phyloP scores from a whole-genome alignment of 2,329 filamentous ascomycete genomes.

The Cladophialophora chaetospira region DNA sequence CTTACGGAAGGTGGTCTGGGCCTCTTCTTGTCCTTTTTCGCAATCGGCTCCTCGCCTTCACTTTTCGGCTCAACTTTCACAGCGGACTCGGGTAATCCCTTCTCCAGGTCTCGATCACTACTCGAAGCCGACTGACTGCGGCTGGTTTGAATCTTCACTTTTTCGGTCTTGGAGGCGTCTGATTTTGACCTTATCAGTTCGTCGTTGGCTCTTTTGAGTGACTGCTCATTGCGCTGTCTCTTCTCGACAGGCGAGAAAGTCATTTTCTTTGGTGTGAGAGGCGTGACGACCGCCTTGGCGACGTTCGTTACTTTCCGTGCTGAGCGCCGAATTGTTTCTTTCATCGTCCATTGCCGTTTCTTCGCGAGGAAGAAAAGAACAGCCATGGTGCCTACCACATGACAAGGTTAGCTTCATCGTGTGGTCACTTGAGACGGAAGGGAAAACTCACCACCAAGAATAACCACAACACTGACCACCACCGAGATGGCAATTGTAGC shows the following conservation, averaged over 20 bases:
- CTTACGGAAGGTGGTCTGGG: conserved; percentile 17
- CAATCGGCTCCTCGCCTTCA: neutral
- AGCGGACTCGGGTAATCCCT: conserved; percentile 12
- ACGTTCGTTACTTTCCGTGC: conserved; percentile 47
- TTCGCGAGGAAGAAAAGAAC: conserved; percentile 78
- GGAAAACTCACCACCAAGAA: conserved; percentile 66
- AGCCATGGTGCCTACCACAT: conserved; percentile 40
- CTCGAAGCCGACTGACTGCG: conserved; percentile 4
- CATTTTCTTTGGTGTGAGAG: conserved; percentile 32
- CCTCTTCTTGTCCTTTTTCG: conserved; percentile 12
- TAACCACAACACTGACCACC: conserved; percentile 66
- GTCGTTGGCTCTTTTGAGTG: conserved; percentile 14
- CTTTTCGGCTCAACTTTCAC: conserved; percentile 9
- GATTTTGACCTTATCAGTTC: neutral
- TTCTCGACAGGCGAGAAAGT: conserved; percentile 24
- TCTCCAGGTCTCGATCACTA: conserved; percentile 16
- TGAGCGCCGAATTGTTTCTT: conserved; percentile 70
- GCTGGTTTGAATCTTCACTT: neutral
- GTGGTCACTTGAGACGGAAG: neutral
- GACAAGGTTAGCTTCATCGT: neutral
- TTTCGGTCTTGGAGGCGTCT: neutral
- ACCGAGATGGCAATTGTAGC: conserved; percentile 74
- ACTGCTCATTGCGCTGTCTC: conserved; percentile 5
- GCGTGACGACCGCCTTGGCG: conserved; percentile 33
- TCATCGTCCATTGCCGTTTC: conserved; percentile 80